Base-by-base conservation (phyloP, 257 asterid genomes). In the Solanum corneliomulleri region DNA sequence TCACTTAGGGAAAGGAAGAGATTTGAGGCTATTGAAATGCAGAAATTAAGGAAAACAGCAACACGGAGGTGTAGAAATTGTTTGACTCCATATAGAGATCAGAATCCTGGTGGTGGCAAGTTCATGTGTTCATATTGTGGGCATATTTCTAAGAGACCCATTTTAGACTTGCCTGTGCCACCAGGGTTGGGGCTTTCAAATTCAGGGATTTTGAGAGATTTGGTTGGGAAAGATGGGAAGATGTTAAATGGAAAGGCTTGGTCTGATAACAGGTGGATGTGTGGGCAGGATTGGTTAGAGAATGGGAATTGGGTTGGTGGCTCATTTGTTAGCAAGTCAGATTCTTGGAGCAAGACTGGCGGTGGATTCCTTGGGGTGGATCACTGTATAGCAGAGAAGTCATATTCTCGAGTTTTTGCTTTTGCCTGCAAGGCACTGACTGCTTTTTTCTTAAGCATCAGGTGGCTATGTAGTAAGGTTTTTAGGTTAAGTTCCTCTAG, bases 111-210 rank as follows among this genome's bases (percentile, higher is more conserved):
- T 60, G 99, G 96, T 60, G 98, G 98, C 5, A 97, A 95, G 96
- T 97, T 96, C 88, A 97, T 95, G 99, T 95, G 99, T 89, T 93
- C 98, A n/a, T 97, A 94, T 82, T 97, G 99, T 86, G 99, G 99
- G 86, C 99, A 97, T 89, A 89, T 95, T 86, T 97, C 99, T 0
- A 96, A 95, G 87, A 90, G 99, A 91, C 99, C 99, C 11, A 98
- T 97, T 82, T 91, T 97, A 45, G 99, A 97, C 86, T 93, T 97
- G 90, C 98, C 98, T 25, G 98, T 91, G 71, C 92, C 95, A 15
- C 92, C 93, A 11, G 97, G 96, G 25, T 89, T 95, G 93, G 95
- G 97, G 41, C 88, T 90, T 27, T 89, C 93, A 1, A 93, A 93
- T 90, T 92, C 98, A 4, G 98, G 98, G 71, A 91, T 95, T 89